Evolutionary conservation across 2,329 filamentous ascomycete species (phyloP).

Genomic region (Coleophoma eucalyptorum): DNA sequence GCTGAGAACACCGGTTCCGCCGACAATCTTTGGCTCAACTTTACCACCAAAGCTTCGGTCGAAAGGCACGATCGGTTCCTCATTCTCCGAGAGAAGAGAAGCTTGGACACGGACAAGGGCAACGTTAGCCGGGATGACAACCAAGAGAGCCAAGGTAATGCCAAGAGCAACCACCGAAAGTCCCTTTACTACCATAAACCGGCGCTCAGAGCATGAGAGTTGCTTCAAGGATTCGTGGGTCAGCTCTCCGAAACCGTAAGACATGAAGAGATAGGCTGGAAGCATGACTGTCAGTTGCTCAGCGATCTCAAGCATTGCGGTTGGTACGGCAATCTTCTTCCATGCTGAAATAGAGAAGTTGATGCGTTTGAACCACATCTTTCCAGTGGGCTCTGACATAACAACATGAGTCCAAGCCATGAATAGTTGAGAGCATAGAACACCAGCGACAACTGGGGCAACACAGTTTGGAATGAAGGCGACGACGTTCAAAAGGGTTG

Average conservation of each 20-base stretch:
- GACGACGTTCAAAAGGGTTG: constrained; percentile 37
- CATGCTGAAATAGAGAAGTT: constrained; percentile 65
- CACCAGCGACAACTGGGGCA: constrained; percentile 50
- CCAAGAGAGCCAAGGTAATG: constrained; percentile 51
- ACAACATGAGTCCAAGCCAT: constrained; percentile 84
- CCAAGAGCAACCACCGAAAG: constrained; percentile 40
- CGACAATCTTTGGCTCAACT: constrained; percentile 70
- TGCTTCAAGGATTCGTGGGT: constrained; percentile 21
- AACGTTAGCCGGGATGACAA: constrained; percentile 73
- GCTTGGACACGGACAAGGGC: constrained; percentile 81
- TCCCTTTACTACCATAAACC: constrained; percentile 38
- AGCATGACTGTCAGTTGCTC: constrained; percentile 44
- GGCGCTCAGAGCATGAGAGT: constrained; percentile 29
- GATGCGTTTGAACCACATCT: constrained; percentile 56
- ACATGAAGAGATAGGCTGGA: constrained; percentile 41
- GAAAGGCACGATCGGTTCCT: constrained; percentile 84
- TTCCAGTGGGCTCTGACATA: constrained; percentile 64
- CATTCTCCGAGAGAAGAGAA: constrained; percentile 75
- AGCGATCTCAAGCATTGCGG: constrained; percentile 58
- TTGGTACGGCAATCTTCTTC: constrained; percentile 65
- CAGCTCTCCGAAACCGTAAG: constrained; percentile 28
- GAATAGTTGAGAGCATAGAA: constrained; percentile 64
- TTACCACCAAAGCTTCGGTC: constrained; percentile 81
- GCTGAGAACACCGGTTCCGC: constrained; percentile 66
- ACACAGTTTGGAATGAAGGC: constrained; percentile 37